Conservation (phyloP, 2,329 filamentous ascomycete species). For the Purpureocillium takamizusanense region DNA sequence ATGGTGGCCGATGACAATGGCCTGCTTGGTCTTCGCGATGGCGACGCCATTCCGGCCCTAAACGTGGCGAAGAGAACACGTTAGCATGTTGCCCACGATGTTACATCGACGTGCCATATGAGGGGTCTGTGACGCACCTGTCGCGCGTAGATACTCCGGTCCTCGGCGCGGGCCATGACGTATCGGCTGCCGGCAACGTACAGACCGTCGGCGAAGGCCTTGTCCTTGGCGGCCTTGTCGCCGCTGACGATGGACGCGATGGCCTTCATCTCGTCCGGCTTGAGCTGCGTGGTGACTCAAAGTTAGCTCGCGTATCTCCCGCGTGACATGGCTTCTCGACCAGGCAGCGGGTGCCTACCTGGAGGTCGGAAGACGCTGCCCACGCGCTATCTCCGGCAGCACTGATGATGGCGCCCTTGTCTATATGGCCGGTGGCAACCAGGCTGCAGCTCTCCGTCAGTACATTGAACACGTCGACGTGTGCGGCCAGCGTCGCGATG, state of each 20-base stretch:
- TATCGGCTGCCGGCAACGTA: slow-evolving; percentile 71
- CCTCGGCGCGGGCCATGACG: slow-evolving; percentile 67
- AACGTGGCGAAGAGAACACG: not conserved
- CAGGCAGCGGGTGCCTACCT: slow-evolving; percentile 46
- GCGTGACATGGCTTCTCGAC: not conserved
- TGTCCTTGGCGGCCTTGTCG: slow-evolving; percentile 43
- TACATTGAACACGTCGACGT: slow-evolving; percentile 5
- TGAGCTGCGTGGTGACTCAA: slow-evolving; percentile 16
- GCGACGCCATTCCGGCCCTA: slow-evolving; percentile 71
- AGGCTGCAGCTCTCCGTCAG: slow-evolving; percentile 47
- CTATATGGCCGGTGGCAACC: slow-evolving; percentile 67
- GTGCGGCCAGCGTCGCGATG: no score
- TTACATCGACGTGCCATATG: not conserved
- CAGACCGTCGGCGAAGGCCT: slow-evolving; percentile 64
- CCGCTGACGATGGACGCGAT: slow-evolving; percentile 43
- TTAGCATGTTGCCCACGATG: not conserved
- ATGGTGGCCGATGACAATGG: slow-evolving; percentile 85
- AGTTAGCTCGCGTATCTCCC: slow-evolving; percentile 6
- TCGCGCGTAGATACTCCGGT: slow-evolving; percentile 75
- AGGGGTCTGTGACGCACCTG: slow-evolving; percentile 47
- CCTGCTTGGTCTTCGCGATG: slow-evolving; percentile 79
- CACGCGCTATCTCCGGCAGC: slow-evolving; percentile 70
- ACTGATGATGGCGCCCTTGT: slow-evolving; percentile 81
- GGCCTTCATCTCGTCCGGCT: slow-evolving; percentile 48
- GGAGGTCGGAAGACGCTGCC: slow-evolving; percentile 63